These are phyloP conservation scores for Trametes cinnabarina DNA, from an alignment of 768 basidiomycete genomes.

Conservation along the genomic window DNA sequence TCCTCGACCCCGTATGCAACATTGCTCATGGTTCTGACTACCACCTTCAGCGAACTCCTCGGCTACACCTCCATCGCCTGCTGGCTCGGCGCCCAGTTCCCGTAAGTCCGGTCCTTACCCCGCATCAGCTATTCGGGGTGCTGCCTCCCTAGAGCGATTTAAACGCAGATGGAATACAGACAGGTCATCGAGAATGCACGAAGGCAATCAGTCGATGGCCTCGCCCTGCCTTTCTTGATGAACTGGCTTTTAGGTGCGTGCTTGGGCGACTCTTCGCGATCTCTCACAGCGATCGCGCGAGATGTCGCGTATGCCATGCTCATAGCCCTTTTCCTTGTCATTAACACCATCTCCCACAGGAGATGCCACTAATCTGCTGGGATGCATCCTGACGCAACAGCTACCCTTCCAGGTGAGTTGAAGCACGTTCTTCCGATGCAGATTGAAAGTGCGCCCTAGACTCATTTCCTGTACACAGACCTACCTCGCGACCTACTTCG, in stretches of 20 bases:
- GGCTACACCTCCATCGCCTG: slow-evolving; percentile 72
- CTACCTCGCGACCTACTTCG: slow-evolving; percentile 90
- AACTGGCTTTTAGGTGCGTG: slow-evolving; percentile 88
- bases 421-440: background rate
- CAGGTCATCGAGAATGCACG: slow-evolving; percentile 81
- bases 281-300: slow-evolving; percentile 13
- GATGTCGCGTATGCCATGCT: slow-evolving; percentile 15
- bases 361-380: slow-evolving; percentile 89
- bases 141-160: background rate
- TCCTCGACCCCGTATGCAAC: slow-evolving; percentile 16
- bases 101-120: slow-evolving; percentile 51
- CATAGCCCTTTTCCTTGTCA: background rate
- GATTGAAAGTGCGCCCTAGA: background rate
- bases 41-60: slow-evolving; percentile 55
- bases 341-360: slow-evolving; percentile 44
- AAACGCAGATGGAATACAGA: slow-evolving; percentile 37
- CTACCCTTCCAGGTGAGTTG: slow-evolving; percentile 85
- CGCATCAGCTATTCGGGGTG: slow-evolving; percentile 1
- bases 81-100: slow-evolving; percentile 88
- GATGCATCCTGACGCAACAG: slow-evolving; percentile 88
- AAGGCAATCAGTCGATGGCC: slow-evolving; percentile 79
- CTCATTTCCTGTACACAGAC: slow-evolving; percentile 49
- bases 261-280: slow-evolving; percentile 7
- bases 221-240: slow-evolving; percentile 88
- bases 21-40: slow-evolving; percentile 25